Percentiles rank a stretch among this genome's conserved stretches.
Evolutionary conservation across 192 early-diverging fungal species (phyloP).

Genomic region (Allomyces macrogynus): DNA sequence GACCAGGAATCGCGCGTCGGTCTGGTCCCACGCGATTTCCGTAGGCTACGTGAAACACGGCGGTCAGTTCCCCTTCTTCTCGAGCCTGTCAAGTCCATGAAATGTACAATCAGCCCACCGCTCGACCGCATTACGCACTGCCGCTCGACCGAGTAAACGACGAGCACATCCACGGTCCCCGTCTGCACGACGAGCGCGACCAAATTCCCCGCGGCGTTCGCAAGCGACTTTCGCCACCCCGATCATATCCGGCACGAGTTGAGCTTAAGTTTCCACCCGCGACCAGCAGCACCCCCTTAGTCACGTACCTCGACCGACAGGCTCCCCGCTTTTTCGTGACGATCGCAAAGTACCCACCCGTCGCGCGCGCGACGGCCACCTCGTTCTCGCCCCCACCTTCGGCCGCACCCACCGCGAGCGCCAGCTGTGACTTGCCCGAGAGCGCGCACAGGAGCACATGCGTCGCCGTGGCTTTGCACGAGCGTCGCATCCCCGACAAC

Average conservation of each 20-base stretch:
- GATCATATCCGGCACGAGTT: too few species aligned
- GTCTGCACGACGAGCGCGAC: too few species aligned
- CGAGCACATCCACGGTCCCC: too few species aligned
- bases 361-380: not conserved
- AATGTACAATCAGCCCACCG: too few species aligned
- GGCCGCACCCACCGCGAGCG: not conserved
- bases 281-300: too few species aligned
- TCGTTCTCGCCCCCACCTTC: not conserved
- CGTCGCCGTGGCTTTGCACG: not conserved
- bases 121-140: too few species aligned
- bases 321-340: not conserved
- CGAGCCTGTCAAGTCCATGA: too few species aligned
- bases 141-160: too few species aligned
- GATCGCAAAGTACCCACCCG: not conserved
- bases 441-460: not conserved
- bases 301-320: not conserved
- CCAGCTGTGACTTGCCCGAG: not conserved
- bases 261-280: too few species aligned
- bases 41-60: not conserved
- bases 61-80: not conserved
- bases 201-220: too few species aligned
- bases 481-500: not conserved
- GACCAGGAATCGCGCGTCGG: not conserved
- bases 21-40: not conserved
- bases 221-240: too few species aligned